Conservation (phyloP, 2,329 filamentous ascomycete genomes). For the Aspergillus sp. region DNA sequence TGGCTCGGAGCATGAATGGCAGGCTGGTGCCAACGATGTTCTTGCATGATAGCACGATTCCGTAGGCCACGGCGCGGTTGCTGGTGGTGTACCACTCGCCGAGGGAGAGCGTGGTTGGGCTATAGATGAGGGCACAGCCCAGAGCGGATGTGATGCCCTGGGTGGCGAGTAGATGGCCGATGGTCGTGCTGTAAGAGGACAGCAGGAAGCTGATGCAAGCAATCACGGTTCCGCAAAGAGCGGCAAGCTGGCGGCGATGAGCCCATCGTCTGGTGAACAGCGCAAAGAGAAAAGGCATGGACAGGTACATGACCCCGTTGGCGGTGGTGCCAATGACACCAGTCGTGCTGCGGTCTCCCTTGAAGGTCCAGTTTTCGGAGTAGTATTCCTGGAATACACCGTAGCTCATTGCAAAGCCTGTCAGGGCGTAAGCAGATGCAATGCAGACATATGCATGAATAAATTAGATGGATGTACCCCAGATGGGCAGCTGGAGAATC, state of each 20-base stretch:
- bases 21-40: constrained; percentile 6
- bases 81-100: constrained; percentile 8
- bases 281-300: constrained; percentile 8
- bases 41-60: constrained; percentile 6
- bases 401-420: constrained; percentile 10
- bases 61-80: constrained; percentile 4
- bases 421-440: background rate
- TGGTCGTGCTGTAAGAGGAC: constrained; percentile 1
- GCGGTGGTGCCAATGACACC: constrained; percentile 8
- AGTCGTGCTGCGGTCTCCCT: constrained; percentile 5
- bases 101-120: constrained; percentile 4
- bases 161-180: background rate
- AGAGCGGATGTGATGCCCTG: constrained; percentile 6
- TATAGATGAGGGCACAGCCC: constrained; percentile 6
- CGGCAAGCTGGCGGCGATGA: constrained; percentile 1
- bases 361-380: constrained; percentile 6
- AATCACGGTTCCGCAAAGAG: constrained; percentile 3
- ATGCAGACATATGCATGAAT: background rate
- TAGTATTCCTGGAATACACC: constrained; percentile 9
- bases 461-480: background rate
- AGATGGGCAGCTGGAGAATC: constrained; percentile 9
- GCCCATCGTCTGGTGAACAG: constrained; percentile 6
- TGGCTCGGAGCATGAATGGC: constrained; percentile 3
- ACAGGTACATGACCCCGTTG: constrained; percentile 10
- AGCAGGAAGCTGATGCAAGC: constrained; percentile 5